phyloP scores from a whole-genome alignment of 2,329 filamentous ascomycete species.

The Aspergillus ruber region DNA sequence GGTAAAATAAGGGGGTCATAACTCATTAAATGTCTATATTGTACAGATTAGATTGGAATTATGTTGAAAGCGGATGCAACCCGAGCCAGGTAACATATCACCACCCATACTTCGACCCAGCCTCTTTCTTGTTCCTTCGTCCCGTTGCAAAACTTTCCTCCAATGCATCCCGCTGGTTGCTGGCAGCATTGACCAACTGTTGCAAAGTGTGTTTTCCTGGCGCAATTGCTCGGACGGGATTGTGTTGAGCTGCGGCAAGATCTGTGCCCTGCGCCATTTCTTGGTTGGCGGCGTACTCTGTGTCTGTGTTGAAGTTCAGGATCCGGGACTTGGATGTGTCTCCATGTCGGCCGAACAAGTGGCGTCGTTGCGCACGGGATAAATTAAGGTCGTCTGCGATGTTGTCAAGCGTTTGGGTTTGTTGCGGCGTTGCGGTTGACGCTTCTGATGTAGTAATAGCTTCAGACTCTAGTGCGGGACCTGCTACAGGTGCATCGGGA shows the following conservation, averaged over 20 bases:
- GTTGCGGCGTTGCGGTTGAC: slow-evolving; percentile 6
- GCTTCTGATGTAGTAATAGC: slow-evolving; percentile 6
- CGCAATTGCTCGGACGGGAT: slow-evolving; percentile 73
- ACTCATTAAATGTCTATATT: background rate
- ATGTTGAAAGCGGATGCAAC: background rate
- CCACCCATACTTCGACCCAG: slow-evolving; percentile 80
- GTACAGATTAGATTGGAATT: background rate
- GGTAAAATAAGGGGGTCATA: background rate
- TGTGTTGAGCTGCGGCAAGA: slow-evolving; percentile 55
- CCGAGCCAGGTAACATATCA: slow-evolving; percentile 20
- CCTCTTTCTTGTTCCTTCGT: slow-evolving; percentile 71
- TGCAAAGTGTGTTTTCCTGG: slow-evolving; percentile 85
- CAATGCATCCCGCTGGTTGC: slow-evolving; percentile 74
- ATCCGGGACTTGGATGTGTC: slow-evolving; percentile 56
- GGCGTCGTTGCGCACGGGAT: slow-evolving; percentile 67
- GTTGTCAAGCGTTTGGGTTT: slow-evolving; percentile 55
- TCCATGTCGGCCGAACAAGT: slow-evolving; percentile 69
- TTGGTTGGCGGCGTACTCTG: slow-evolving; percentile 82
- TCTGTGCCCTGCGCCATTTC: slow-evolving; percentile 59
- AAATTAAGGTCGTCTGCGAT: slow-evolving; percentile 76
- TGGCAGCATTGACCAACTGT: slow-evolving; percentile 78
- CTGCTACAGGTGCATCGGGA: slow-evolving; percentile 13
- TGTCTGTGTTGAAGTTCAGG: slow-evolving; percentile 81
- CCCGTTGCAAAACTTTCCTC: slow-evolving; percentile 88
- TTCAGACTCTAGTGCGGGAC: slow-evolving; percentile 11